These are phyloP conservation scores for Nyssa sinensis DNA, from an alignment of 148 eudicot species.

Conservation along the genomic window DNA sequence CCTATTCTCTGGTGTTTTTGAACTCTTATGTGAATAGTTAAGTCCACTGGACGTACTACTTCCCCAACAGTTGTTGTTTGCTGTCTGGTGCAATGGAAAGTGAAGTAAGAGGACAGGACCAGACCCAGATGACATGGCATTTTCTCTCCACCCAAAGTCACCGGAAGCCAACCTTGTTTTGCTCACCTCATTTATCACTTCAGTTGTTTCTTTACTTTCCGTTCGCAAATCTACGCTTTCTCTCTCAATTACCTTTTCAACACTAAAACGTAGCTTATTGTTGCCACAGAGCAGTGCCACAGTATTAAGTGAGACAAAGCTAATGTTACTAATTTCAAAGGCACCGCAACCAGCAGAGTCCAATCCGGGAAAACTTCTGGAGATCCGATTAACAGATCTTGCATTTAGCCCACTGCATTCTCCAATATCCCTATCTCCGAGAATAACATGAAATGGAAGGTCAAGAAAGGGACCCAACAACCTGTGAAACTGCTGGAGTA, in stretches of 20 bases:
- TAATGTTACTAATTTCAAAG: constrained; percentile 30
- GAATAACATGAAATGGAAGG: constrained; percentile 35
- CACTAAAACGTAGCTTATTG: constrained; percentile 31
- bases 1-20: constrained; percentile 22
- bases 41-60: neutral
- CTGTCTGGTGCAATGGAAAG: constrained; percentile 26
- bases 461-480: constrained; percentile 33
- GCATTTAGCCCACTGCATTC: constrained; percentile 28
- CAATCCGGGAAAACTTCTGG: constrained; percentile 33
- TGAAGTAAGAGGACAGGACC: constrained; percentile 48
- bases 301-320: constrained; percentile 31
- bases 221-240: constrained; percentile 27
- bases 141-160: constrained; percentile 34
- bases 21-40: neutral
- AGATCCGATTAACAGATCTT: constrained; percentile 24
- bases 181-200: constrained; percentile 5
- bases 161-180: constrained; percentile 2
- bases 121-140: constrained; percentile 34
- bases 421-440: constrained; percentile 38
- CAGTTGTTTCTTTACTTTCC: constrained; percentile 6
- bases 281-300: constrained; percentile 39
- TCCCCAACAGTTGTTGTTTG: constrained; percentile 13
- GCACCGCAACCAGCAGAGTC: constrained; percentile 39
- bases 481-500: constrained; percentile 29
- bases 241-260: constrained; percentile 32